Conservation (phyloP, 2,329 filamentous ascomycete genomes). For the Colletotrichum endophyticum region DNA sequence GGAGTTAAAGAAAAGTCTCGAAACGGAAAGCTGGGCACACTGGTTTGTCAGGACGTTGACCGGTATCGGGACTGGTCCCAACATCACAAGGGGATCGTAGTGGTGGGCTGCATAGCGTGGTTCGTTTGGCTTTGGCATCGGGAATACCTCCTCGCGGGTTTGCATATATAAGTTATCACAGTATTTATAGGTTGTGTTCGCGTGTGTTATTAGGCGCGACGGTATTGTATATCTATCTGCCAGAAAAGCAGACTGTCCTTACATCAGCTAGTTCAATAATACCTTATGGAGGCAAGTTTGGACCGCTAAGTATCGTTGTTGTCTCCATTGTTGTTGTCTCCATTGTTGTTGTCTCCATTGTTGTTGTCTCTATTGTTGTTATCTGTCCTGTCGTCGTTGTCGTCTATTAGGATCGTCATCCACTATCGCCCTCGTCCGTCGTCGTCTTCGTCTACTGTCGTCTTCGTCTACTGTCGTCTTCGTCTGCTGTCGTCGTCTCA, state of each 20-base stretch:
- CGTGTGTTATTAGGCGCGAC: not conserved
- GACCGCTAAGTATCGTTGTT: too few relatives aligned
- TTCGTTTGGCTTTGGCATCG: not conserved
- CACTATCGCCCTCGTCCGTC: rapidly evolving
- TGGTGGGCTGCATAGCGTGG: constrained; percentile 17
- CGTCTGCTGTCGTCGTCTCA: too few relatives aligned
- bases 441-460: not conserved
- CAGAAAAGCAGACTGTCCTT: not conserved
- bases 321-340: too few relatives aligned
- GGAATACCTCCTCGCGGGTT: constrained; percentile 8
- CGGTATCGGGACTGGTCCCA: constrained; percentile 64
- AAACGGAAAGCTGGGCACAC: constrained; percentile 67
- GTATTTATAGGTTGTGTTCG: not conserved
- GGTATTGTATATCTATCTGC: not conserved
- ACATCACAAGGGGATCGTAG: constrained; percentile 46
- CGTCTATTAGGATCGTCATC: not conserved
- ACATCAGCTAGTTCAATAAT: not conserved
- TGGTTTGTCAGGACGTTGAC: constrained; percentile 69
- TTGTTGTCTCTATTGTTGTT: too few relatives aligned
- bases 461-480: rapidly evolving
- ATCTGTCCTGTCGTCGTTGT: too few relatives aligned
- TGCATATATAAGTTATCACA: not conserved
- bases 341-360: too few relatives aligned
- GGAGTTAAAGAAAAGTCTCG: constrained; percentile 66
- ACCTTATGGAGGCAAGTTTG: not conserved